Conservation (phyloP, 2,329 filamentous ascomycete genomes). For the Fusarium falciforme region DNA sequence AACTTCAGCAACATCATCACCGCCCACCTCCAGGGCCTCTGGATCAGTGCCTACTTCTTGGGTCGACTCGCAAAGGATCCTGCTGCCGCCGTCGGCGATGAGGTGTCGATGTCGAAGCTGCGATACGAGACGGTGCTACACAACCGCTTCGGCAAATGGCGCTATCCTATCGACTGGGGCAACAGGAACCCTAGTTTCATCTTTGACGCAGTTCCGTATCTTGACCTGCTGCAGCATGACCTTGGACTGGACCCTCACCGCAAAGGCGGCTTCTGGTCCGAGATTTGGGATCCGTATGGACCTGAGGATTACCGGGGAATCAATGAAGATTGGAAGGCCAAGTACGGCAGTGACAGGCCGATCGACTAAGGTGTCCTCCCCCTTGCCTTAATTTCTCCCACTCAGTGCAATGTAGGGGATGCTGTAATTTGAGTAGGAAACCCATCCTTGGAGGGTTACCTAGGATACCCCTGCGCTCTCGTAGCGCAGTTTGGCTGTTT, state of each 20-base stretch:
- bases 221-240: not conserved
- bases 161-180: not conserved
- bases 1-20: not conserved
- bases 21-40: not conserved
- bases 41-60: not conserved
- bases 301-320: not conserved
- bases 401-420: too few relatives aligned
- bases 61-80: not conserved
- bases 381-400: too few relatives aligned
- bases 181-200: not conserved
- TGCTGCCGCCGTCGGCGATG: not conserved
- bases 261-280: not conserved
- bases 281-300: not conserved
- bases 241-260: not conserved
- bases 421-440: too few relatives aligned
- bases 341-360: not conserved
- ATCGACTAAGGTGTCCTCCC: not conserved
- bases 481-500: too few relatives aligned
- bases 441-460: too few relatives aligned
- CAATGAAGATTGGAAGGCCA: not conserved
- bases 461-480: too few relatives aligned
- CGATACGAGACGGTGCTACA: not conserved
- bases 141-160: not conserved
- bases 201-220: not conserved
- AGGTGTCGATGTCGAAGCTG: not conserved